These are phyloP conservation scores for Limnanthes douglasii DNA, from an alignment of 345 rosid species.

Conservation along the genomic window DNA sequence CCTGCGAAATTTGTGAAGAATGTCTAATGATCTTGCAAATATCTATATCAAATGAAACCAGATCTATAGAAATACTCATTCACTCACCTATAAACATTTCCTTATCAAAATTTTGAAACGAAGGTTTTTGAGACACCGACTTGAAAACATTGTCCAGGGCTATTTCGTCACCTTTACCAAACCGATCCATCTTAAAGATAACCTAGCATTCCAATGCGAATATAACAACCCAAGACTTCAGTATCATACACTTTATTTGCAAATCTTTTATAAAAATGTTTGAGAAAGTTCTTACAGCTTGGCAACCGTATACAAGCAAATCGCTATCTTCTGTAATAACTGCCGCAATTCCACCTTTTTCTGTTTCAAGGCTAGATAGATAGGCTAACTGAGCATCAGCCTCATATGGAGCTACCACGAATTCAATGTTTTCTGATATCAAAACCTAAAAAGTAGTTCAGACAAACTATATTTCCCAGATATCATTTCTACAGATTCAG, in stretches of 20 bases:
- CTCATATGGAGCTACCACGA: constrained; percentile 89
- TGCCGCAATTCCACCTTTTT: constrained; percentile 61
- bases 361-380: constrained; percentile 43
- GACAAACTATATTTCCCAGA: constrained; percentile 1
- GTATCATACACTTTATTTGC: constrained; percentile 5
- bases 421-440: constrained; percentile 63
- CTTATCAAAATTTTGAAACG: constrained; percentile 40
- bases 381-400: constrained; percentile 96
- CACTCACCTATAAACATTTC: constrained; percentile 50
- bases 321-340: constrained; percentile 93
- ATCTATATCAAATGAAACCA: not conserved
- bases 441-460: constrained; percentile 35
- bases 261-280: not conserved
- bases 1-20: constrained; percentile 26
- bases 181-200: constrained; percentile 79
- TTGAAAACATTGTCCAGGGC: constrained; percentile 40
- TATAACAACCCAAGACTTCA: constrained; percentile 11
- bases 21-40: no score
- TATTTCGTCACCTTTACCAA: constrained; percentile 73
- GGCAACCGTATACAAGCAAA: constrained; percentile 75
- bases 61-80: not conserved
- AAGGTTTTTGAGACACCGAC: constrained; percentile 34
- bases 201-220: constrained; percentile 23
- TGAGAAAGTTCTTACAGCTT: constrained; percentile 60
- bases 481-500: not conserved